Base-by-base conservation (phyloP, 768 basidiomycete genomes). In the Tylopilus subfusipes region DNA sequence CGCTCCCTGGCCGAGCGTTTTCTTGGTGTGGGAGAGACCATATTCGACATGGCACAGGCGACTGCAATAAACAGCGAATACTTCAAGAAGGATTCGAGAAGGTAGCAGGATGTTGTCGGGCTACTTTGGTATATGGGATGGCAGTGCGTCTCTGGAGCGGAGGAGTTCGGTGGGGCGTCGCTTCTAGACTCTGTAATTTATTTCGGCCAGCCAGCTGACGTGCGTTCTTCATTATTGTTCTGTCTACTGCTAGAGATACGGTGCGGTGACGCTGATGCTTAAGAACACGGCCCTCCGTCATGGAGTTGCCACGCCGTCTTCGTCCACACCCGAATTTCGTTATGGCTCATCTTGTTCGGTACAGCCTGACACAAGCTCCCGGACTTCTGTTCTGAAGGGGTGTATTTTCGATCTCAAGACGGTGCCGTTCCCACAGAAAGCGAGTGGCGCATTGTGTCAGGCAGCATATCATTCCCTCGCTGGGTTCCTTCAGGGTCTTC, bases 1-100 rank as follows among this genome's bases (percentile, higher is more conserved):
- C 86, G 89, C 47, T 81, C 83, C 18, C 72, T 91, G 11, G 85
- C 90, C 3, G 90, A 97, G 62, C 82, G 79, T 54, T 94, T 93
- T 67, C 78, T 98, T 48, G 83, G 85, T 33, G 76, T 93, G 24
- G 96, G 96, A 48, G 96, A 98, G 72, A 84, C 86, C 5, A 71
- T 96, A 31, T 98, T 96, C 73, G 90, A 92, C 66, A 80, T 93
- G 70, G 75, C 88, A 33, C 87, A 93, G 63, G 86, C 83, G 12
- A 84, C 86, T 3, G 91, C 85, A n/a, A 90, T 97, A 57, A 93
- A 88, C 68, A 94, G 86, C 67, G 61, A 76, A 10, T 97, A 90
- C 66, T 98, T 90, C 76, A 86, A 81, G 76, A 80, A 78, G 64
- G 76, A 81, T 49, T 57, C 69, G 51, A 72, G 63, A 70, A 74